Evolutionary conservation across 1,284 basidiomycete species (phyloP).

Genomic region (Pyrrhoderma noxium): DNA sequence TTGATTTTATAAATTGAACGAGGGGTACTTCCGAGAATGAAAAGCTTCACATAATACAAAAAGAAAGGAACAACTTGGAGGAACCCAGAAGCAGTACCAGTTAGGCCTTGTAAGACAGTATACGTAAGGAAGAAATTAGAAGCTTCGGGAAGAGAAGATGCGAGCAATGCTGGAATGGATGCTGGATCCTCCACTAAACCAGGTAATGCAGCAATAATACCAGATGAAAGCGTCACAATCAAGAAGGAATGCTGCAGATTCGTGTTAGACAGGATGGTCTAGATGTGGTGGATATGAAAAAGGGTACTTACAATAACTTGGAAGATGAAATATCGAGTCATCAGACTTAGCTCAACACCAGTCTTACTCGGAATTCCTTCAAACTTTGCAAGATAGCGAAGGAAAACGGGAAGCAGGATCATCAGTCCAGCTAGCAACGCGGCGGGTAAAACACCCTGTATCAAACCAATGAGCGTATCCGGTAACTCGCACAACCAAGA

Average conservation of each 20-base stretch:
- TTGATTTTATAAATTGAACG: constrained; percentile 76
- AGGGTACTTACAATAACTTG: constrained; percentile 67
- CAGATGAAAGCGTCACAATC: constrained; percentile 76
- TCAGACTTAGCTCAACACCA: constrained; percentile 82
- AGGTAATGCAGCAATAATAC: constrained; percentile 66
- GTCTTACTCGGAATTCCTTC: constrained; percentile 79
- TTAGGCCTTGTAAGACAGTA: constrained; percentile 62
- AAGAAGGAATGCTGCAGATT: constrained; percentile 74
- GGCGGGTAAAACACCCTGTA: constrained; percentile 86
- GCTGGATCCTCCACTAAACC: constrained; percentile 55
- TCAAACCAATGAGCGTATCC: constrained; percentile 64
- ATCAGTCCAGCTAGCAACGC: constrained; percentile 83
- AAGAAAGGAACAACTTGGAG: constrained; percentile 70
- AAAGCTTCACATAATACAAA: constrained; percentile 81
- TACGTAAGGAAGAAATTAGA: constrained; percentile 91
- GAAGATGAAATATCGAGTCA: constrained; percentile 91
- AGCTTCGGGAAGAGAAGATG: constrained; percentile 71
- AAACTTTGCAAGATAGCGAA: constrained; percentile 70
- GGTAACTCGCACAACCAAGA: constrained; percentile 79
- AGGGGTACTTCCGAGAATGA: constrained; percentile 86
- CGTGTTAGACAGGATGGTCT: constrained; percentile 5
- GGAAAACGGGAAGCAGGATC: constrained; percentile 83
- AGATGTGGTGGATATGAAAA: neutral
- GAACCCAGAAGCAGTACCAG: constrained; percentile 74
- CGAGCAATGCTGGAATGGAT: constrained; percentile 60